These are phyloP conservation scores for Aureobasidium sp. DNA, from an alignment of 2,329 filamentous ascomycete species.

Conservation along the genomic window DNA sequence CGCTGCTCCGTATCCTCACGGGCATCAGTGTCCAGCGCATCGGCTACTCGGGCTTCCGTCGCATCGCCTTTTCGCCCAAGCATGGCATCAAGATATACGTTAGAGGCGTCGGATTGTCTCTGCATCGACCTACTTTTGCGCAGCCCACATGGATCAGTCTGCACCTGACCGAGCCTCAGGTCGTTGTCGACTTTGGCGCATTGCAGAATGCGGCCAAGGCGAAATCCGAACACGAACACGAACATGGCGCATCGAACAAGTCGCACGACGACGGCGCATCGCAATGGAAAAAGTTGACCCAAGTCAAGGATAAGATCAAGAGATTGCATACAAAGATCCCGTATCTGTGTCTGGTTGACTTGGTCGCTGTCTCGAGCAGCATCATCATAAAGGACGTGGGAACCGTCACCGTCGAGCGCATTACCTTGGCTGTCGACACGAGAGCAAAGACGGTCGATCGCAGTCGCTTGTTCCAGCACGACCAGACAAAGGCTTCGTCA, in stretches of 20 bases:
- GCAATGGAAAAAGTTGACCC: conserved; percentile 72
- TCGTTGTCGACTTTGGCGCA: conserved; percentile 70
- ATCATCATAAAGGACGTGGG: conserved; percentile 74
- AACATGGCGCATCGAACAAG: too few relatives aligned
- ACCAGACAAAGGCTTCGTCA: conserved; percentile 53
- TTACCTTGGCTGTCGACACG: conserved; percentile 84
- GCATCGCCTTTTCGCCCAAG: conserved; percentile 79
- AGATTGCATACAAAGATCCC: conserved; percentile 75
- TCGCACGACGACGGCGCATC: conserved; percentile 17
- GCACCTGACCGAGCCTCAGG: conserved; percentile 72
- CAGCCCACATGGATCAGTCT: conserved; percentile 95
- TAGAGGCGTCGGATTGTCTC: conserved; percentile 73
- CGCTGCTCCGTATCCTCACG: conserved; percentile 82
- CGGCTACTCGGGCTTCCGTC: conserved; percentile 83
- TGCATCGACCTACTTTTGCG: conserved; percentile 92
- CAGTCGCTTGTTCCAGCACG: conserved; percentile 78
- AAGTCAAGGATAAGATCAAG: conserved; percentile 78
- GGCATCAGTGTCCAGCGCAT: conserved; percentile 93
- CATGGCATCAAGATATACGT: conserved; percentile 88
- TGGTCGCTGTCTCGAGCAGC: conserved; percentile 68
- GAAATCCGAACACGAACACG: conserved; percentile 6
- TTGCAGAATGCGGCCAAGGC: conserved; percentile 36
- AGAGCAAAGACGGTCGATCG: conserved; percentile 84
- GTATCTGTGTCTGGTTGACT: conserved; percentile 82
- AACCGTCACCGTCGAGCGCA: conserved; percentile 71